phyloP scores from a whole-genome alignment of 441 rosid genomes.

The Populus tomentosa region DNA sequence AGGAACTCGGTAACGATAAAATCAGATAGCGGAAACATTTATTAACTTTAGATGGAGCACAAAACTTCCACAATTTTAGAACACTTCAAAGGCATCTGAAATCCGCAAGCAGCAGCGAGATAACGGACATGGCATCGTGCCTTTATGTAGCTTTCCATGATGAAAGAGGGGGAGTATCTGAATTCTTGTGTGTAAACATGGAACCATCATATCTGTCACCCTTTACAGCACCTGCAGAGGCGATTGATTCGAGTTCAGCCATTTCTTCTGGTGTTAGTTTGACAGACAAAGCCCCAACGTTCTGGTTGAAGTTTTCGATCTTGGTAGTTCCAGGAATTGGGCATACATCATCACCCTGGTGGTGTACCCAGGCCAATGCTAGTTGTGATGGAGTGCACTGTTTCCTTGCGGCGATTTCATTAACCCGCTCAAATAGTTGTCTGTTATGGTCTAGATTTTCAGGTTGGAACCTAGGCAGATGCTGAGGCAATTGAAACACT shows the following conservation, averaged over 20 bases:
- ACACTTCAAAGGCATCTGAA: not conserved
- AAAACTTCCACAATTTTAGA: not conserved
- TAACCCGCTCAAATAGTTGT: constrained; percentile 24
- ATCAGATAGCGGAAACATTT: not conserved
- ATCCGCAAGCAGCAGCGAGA: not conserved
- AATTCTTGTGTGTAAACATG: constrained; percentile 17
- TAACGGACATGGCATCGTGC: not conserved
- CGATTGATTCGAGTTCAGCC: constrained; percentile 51
- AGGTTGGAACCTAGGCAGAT: constrained; percentile 32
- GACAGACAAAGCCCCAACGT: constrained; percentile 45
- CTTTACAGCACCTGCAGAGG: constrained; percentile 34
- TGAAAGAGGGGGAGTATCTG: constrained; percentile 43
- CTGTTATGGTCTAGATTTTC: constrained; percentile 40
- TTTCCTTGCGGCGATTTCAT: constrained; percentile 38
- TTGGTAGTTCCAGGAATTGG: constrained; percentile 59
- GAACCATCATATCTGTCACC: constrained; percentile 30
- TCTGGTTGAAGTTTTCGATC: constrained; percentile 42
- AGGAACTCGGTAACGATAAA: not conserved
- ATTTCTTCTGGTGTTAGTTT: constrained; percentile 48
- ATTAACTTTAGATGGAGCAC: not conserved
- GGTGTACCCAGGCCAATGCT: constrained; percentile 59
- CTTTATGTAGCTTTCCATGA: constrained; percentile 36
- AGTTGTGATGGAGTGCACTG: constrained; percentile 50
- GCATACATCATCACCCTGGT: constrained; percentile 58
- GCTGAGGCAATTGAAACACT: constrained; percentile 2